Base-by-base conservation (phyloP, 345 rosid genomes). In the Moricandia moricandioides region DNA sequence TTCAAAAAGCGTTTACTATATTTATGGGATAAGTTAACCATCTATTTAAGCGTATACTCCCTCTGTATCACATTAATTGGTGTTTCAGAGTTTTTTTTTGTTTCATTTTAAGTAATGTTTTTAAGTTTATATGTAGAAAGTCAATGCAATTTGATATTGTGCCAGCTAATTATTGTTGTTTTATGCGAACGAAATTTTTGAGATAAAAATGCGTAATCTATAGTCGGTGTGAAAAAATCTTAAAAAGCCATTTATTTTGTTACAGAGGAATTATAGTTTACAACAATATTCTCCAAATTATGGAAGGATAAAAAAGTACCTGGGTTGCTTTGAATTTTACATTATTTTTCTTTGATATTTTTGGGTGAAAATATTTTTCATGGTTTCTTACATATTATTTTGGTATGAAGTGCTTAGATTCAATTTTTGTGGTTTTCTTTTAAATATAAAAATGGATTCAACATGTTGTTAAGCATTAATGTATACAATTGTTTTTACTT, bases 401-500 rank as follows among this genome's bases (percentile, higher is more conserved):
- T 18, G 62, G 62, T 18, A 7, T 67, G 16, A 34, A 17, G 4
- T 29, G 17, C 30, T 59, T 60, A 14, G 16, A 30, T 49, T 49
- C 40, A 30, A 5, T n/a, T 65, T 7, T 1, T 30, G 49, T 1
- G 49, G 49, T 1, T 16, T 67, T 16, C 39, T 26, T 30, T 30
- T 31, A 49, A 17, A 2, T 49, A 6, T 51, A 16, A 14, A n/a
- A 51, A 34, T 34, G 12, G 3, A 71, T 24, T 52, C 17, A 58
- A 13, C 30, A 47, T 11, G 14, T 62, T 72, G 39, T 62, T 52
- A 35, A 63, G 62, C 40, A 73, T 56, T 54, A 45, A 56, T 40
- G 34, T 29, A 39, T 6, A 39, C 0, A 30, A 39, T 26, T 7
- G 40, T 6, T 55, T 35, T 10, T 49, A 2, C 6, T 57, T 5